Percentiles rank a stretch among this genome's conserved stretches.
These are phyloP conservation scores for Termitomyces sp. DNA, from an alignment of 768 basidiomycete genomes.

Conservation along the genomic window DNA sequence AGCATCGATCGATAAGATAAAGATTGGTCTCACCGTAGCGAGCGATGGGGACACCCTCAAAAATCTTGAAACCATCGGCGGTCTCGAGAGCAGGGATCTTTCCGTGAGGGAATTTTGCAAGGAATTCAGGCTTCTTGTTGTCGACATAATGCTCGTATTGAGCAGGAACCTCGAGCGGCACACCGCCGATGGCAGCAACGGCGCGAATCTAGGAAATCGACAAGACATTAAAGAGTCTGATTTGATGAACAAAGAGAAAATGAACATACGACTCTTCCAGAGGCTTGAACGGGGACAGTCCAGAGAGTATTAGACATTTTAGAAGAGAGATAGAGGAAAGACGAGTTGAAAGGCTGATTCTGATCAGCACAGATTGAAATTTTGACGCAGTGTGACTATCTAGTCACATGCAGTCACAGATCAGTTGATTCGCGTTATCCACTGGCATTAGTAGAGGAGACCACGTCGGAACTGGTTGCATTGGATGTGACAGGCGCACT, in stretches of 20 bases:
- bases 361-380: background rate
- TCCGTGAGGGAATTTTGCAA: conserved; percentile 70
- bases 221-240: conserved; percentile 3
- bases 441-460: background rate
- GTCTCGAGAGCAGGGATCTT: conserved; percentile 85
- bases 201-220: conserved; percentile 38
- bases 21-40: conserved; percentile 68
- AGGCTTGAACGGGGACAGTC: conserved; percentile 35
- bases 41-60: conserved; percentile 78
- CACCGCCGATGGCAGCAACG: conserved; percentile 53
- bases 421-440: background rate
- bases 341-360: conserved; percentile 10
- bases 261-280: conserved; percentile 45
- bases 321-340: conserved; percentile 21
- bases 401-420: background rate
- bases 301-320: conserved; percentile 58
- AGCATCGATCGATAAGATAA: conserved; percentile 26
- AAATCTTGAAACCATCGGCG: conserved; percentile 70
- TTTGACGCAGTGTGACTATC: background rate
- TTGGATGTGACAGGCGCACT: background rate
- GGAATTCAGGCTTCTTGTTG: conserved; percentile 68
- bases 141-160: conserved; percentile 56
- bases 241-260: background rate
- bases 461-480: background rate
- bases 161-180: conserved; percentile 49